Percentiles rank a stretch among this genome's conserved stretches.
These are phyloP conservation scores for Aspergillus sp. DNA, from an alignment of 2,329 filamentous ascomycete genomes.

Conservation along the genomic window DNA sequence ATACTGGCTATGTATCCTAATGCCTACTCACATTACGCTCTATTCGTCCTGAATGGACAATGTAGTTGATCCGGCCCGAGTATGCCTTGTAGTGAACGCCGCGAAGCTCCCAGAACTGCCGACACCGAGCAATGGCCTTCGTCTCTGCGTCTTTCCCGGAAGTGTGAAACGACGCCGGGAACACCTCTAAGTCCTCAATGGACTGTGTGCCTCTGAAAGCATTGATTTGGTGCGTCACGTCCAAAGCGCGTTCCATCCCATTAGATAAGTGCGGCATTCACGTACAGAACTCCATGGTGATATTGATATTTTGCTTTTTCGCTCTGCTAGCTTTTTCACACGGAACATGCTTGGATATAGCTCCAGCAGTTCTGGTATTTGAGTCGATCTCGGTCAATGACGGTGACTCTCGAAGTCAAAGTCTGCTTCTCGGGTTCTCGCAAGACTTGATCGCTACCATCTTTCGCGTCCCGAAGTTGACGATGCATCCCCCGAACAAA, in stretches of 20 bases:
- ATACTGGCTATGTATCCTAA: not conserved
- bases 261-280: too few species aligned
- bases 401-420: not conserved
- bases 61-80: not conserved
- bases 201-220: too few species aligned
- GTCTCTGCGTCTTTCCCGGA: too few species aligned
- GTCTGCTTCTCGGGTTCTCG: conserved; percentile 1
- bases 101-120: too few species aligned
- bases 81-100: not conserved
- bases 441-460: conserved; percentile 3
- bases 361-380: conserved; percentile 1
- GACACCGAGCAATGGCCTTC: too few species aligned
- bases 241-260: too few species aligned
- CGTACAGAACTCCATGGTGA: too few species aligned
- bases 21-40: not conserved
- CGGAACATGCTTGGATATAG: not conserved
- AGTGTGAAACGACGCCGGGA: too few species aligned
- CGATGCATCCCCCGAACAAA: not conserved
- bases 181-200: too few species aligned
- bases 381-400: not conserved
- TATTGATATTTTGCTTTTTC: conserved; percentile 5
- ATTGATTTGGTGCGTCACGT: too few species aligned
- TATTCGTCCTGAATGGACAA: not conserved
- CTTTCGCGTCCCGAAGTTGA: conserved; percentile 1
- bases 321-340: conserved; percentile 3